Evolutionary conservation across 2,329 filamentous ascomycete species (phyloP).

Genomic region (Fusarium nygamai): DNA sequence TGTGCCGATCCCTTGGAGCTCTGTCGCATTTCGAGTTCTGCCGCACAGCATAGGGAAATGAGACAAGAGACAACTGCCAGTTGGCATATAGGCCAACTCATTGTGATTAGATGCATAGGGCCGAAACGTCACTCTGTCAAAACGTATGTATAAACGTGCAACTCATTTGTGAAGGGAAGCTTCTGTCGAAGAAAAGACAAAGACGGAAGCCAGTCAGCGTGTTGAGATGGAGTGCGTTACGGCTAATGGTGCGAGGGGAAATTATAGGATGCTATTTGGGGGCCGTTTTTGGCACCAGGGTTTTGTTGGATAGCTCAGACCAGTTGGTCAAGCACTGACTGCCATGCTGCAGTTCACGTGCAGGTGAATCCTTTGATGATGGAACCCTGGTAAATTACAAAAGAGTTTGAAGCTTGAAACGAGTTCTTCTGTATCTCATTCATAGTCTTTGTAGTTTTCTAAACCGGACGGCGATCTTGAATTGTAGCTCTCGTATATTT

Average conservation of each 20-base stretch:
- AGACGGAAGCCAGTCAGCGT: too few relatives aligned
- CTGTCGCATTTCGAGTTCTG: not conserved
- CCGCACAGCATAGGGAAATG: fast-evolving
- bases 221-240: too few relatives aligned
- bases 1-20: not conserved
- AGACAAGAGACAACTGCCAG: not conserved
- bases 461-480: not conserved
- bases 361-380: not conserved
- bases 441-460: too few relatives aligned
- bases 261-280: not conserved
- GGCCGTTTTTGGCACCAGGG: not conserved
- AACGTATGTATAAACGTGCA: not conserved
- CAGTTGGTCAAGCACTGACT: too few relatives aligned
- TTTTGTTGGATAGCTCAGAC: not conserved
- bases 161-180: fast-evolving
- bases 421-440: fast-evolving
- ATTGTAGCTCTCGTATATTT: not conserved
- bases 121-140: fast-evolving
- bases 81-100: not conserved
- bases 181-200: fast-evolving
- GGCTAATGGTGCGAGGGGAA: not conserved
- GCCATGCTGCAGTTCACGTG: not conserved
- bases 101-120: fast-evolving
- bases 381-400: fast-evolving
- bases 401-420: fast-evolving